Percentiles rank a stretch among this genome's conserved stretches.
Evolutionary conservation across 31 red algal genomes (phyloP).

Genomic region (Odonthalia washingtoniensis): DNA sequence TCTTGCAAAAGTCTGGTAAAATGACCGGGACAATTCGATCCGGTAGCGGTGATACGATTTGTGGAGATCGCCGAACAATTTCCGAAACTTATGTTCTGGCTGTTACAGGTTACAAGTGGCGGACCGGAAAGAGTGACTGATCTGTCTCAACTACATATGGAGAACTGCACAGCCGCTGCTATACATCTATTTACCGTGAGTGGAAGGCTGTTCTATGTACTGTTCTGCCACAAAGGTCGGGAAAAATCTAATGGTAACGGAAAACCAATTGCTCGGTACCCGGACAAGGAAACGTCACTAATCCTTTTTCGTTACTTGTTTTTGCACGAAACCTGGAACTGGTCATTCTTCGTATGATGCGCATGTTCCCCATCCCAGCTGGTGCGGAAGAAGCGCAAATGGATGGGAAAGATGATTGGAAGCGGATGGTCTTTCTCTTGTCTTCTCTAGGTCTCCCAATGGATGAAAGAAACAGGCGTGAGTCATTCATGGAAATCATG

Average conservation of each 20-base stretch:
- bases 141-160: too few relatives aligned
- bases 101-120: too few relatives aligned
- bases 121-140: too few relatives aligned
- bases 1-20: too few relatives aligned
- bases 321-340: background rate
- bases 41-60: too few relatives aligned
- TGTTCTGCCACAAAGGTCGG: background rate
- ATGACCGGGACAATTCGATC: too few relatives aligned
- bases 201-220: background rate
- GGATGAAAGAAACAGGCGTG: too few relatives aligned
- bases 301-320: constrained; percentile 9
- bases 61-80: too few relatives aligned
- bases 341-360: background rate
- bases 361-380: background rate
- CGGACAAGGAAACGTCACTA: background rate
- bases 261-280: background rate
- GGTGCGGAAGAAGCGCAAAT: background rate
- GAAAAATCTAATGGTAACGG: background rate
- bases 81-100: too few relatives aligned
- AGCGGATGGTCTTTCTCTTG: background rate
- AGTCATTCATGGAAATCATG: background rate
- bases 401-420: background rate
- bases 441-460: too few relatives aligned
- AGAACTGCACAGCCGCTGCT: too few relatives aligned
- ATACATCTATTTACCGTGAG: too few relatives aligned